phyloP scores from a whole-genome alignment of 371 early-diverging fungal species.

The Rhizopus sp. region DNA sequence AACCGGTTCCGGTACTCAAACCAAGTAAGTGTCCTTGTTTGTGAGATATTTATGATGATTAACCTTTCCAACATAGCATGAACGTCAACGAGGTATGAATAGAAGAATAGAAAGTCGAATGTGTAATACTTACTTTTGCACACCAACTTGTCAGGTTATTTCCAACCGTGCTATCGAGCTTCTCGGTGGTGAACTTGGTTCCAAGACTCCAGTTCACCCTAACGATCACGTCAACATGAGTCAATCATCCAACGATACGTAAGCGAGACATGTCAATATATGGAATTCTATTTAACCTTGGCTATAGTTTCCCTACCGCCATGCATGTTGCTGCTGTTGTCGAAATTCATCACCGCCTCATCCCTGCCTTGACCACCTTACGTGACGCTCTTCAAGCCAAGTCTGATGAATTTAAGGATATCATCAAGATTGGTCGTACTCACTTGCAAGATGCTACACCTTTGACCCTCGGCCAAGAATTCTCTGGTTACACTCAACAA shows the following conservation, averaged over 20 bases:
- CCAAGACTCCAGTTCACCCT: slow-evolving; percentile 84
- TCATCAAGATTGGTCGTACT: slow-evolving; percentile 90
- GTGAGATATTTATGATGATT: not conserved
- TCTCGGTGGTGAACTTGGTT: slow-evolving; percentile 80
- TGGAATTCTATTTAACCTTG: not conserved
- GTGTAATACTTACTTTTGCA: not conserved
- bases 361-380: slow-evolving; percentile 72
- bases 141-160: slow-evolving; percentile 52
- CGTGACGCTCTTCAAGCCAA: slow-evolving; percentile 68
- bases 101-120: not conserved
- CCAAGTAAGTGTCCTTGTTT: slow-evolving; percentile 67
- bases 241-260: slow-evolving; percentile 90
- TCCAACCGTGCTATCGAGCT: slow-evolving; percentile 91
- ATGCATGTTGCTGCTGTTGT: slow-evolving; percentile 88
- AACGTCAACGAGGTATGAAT: slow-evolving; percentile 70
- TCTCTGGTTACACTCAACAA: slow-evolving; percentile 85
- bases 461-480: slow-evolving; percentile 89
- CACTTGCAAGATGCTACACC: slow-evolving; percentile 90
- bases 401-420: slow-evolving; percentile 65
- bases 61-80: slow-evolving; percentile 53
- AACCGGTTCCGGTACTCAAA: slow-evolving; percentile 90
- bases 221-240: slow-evolving; percentile 92
- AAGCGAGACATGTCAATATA: slow-evolving; percentile 7
- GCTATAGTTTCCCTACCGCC: slow-evolving; percentile 79
- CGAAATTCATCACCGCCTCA: slow-evolving; percentile 67